These are phyloP conservation scores for Trichoderma citrinoviride DNA, from an alignment of 2,329 filamentous ascomycete genomes.

Conservation along the genomic window DNA sequence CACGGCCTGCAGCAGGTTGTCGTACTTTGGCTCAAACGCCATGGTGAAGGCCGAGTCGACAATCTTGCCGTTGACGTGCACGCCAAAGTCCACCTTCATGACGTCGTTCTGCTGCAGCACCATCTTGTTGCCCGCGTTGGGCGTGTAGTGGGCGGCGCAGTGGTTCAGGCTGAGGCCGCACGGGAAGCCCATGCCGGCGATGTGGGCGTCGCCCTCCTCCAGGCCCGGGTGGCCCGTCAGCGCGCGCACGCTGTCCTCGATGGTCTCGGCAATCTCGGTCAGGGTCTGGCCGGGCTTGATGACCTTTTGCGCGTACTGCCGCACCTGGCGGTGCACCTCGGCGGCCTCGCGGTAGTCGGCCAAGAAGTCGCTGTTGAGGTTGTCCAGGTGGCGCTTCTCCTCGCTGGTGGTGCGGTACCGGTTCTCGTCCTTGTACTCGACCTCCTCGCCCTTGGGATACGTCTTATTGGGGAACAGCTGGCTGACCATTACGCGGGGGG, in stretches of 20 bases:
- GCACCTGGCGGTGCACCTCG: slow-evolving; percentile 86
- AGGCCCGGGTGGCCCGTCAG: slow-evolving; percentile 74
- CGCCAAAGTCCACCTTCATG: slow-evolving; percentile 79
- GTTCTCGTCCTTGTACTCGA: slow-evolving; percentile 76
- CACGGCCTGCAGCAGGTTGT: slow-evolving; percentile 70
- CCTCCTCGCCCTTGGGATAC: slow-evolving; percentile 75
- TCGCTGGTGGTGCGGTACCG: slow-evolving; percentile 74
- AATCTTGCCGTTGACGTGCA: slow-evolving; percentile 76
- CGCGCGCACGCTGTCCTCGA: slow-evolving; percentile 76
- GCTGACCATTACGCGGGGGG: slow-evolving; percentile 68
- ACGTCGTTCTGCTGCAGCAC: slow-evolving; percentile 71
- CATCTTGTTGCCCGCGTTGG: slow-evolving; percentile 81
- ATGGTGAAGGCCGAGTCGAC: slow-evolving; percentile 81
- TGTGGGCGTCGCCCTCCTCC: slow-evolving; percentile 72
- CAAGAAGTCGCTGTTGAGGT: slow-evolving; percentile 76
- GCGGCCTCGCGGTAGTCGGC: slow-evolving; percentile 78
- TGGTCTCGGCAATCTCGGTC: slow-evolving; percentile 81
- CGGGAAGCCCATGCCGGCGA: slow-evolving; percentile 83
- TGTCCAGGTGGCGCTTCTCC: slow-evolving; percentile 79
- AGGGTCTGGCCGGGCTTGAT: slow-evolving; percentile 79
- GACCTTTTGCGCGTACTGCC: slow-evolving; percentile 75
- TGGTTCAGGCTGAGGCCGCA: slow-evolving; percentile 81
- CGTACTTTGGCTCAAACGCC: slow-evolving; percentile 71
- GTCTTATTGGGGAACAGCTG: slow-evolving; percentile 69
- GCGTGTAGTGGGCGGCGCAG: slow-evolving; percentile 82